Percentiles rank a stretch among this genome's conserved stretches.
Evolutionary conservation across 225 moss, liverwort and hornwort genomes (phyloP).

Genomic region (Lunularia cruciata): DNA sequence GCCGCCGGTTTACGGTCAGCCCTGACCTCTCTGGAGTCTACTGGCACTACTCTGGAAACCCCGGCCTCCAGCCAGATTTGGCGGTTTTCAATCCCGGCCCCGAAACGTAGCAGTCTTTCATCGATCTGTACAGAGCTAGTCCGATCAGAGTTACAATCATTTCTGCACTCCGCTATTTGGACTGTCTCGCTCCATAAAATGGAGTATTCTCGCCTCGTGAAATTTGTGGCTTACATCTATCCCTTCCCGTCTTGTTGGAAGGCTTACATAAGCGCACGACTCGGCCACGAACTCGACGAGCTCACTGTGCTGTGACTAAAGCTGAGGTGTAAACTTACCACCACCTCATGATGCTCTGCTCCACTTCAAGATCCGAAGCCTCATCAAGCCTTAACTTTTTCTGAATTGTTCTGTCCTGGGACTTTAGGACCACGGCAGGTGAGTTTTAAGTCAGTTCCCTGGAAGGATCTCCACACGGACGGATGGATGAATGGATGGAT

Average conservation of each 20-base stretch:
- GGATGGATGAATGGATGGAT: too few relatives aligned
- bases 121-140: not conserved
- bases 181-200: not conserved
- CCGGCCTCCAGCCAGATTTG: too few relatives aligned
- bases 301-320: not conserved
- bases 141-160: not conserved
- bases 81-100: not conserved
- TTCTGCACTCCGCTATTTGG: not conserved
- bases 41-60: not conserved
- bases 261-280: conserved; percentile 8
- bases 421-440: too few relatives aligned
- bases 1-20: conserved; percentile 14
- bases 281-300: not conserved
- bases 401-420: too few relatives aligned
- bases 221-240: not conserved
- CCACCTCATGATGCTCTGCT: not conserved
- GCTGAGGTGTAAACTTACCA: not conserved
- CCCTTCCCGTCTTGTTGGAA: conserved; percentile 14
- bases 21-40: conserved; percentile 7
- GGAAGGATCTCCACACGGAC: too few relatives aligned
- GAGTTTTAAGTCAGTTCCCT: too few relatives aligned
- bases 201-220: not conserved
- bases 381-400: not conserved
- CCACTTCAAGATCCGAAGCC: conserved; percentile 6
- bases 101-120: conserved; percentile 5